phyloP scores from a whole-genome alignment of 179 eudicot species.

The Amaranthus tricolor region DNA sequence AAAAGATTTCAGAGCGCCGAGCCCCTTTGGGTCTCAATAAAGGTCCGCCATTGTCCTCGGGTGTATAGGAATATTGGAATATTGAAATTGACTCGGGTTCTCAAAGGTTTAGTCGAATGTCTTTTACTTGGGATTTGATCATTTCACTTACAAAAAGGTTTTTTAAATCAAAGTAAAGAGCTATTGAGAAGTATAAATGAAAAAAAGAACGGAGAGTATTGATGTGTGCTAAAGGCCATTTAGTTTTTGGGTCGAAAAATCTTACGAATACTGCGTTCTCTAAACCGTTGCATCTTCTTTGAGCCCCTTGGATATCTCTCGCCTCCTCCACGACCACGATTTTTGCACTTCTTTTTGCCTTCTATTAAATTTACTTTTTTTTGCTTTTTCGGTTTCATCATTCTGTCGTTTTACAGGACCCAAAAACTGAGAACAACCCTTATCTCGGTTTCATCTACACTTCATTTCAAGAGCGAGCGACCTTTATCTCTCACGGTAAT shows the following conservation, averaged over 20 bases:
- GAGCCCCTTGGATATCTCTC: not conserved
- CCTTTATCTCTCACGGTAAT: slow-evolving; percentile 50
- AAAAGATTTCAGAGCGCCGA: no score
- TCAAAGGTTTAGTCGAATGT: no score
- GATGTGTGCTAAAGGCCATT: not conserved
- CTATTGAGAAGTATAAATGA: no score
- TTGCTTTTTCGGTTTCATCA: not conserved
- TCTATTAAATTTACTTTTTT: not conserved
- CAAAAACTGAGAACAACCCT: slow-evolving; percentile 43
- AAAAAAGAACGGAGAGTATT: no score
- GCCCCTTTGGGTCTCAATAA: no score
- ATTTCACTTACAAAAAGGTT: no score
- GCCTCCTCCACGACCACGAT: not conserved
- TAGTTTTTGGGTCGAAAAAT: not conserved
- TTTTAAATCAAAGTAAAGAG: no score
- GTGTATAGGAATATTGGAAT: no score
- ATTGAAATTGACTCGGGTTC: no score
- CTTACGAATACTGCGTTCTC: not conserved
- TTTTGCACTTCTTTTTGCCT: not conserved
- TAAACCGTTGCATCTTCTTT: not conserved
- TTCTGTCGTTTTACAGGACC: slow-evolving; percentile 35
- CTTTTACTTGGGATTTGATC: no score
- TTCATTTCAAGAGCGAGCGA: slow-evolving; percentile 54
- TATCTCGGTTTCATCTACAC: slow-evolving; percentile 53
- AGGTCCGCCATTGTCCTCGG: no score